Base-by-base conservation (phyloP, 2,329 filamentous ascomycete species). In the Xylariaceae sp. region DNA sequence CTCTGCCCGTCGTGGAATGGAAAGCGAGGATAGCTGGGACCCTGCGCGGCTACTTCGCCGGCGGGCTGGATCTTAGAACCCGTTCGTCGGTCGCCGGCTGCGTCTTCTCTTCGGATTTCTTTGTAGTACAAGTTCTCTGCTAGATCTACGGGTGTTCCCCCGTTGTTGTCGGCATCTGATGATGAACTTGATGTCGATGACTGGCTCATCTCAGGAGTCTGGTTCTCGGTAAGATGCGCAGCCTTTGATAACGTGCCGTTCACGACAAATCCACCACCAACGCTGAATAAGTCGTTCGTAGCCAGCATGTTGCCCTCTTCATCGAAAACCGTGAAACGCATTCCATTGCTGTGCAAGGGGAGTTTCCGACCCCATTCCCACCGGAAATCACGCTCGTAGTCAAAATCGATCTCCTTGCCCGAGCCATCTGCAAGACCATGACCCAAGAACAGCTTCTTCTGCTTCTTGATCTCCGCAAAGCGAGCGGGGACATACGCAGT, bases 101-200 rank as follows among this genome's bases (percentile, higher is more conserved):
- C 78, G 62, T 81, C 76, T 2, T 74, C 71, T 44, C 78, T 73
- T 50, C 76, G 68, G 55, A 80, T 80, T 61, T 80, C 77, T 62
- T 81, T 81, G 72, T 81, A 81, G 62, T 76, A 81, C 71, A 81
- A 68, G 62, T 81, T 81, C 64, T 81, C 78, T 0, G 77, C 77
- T 65, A 80, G 62, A 63, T 81, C 78, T n/a, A 74, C 74, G 2
- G 78, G 78, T 56, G 80, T 77, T 2, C 66, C 57, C 4, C 67
- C 60, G 52, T 54, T 60, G 52, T 54, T 60, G 11, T 44, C 64
- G 10, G 70, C 68, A 42, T 69, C 66, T 15, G 69, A 58, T 5
- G 72, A 67, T 5, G 72, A 67, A 2, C 64, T 30, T 30, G 23
- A 65, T 0, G 64, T 50, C 17, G 68, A 64, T 30, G 61, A 39